Base-by-base conservation (phyloP, 495 filamentous ascomycete species). In the Bacidia gigantensis region DNA sequence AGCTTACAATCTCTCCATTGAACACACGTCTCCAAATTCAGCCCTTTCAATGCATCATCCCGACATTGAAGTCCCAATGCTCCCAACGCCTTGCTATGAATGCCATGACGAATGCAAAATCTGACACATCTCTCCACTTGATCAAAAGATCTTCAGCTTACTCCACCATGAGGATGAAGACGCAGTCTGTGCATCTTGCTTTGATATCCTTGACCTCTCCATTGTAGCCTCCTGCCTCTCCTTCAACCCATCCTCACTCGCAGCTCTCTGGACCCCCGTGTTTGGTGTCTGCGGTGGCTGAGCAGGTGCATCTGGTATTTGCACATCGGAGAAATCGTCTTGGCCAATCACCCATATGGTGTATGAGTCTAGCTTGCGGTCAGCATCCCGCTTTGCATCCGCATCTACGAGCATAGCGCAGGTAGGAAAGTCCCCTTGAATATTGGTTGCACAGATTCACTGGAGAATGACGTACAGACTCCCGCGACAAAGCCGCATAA, bases 251-350 rank as follows among this genome's bases (percentile, higher is more conserved):
- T 25, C 56, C 12, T 23, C 50, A 44, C 50, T 55, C 10, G 46
- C 46, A 7, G 57, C 22, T 42, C 38, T 58, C 17, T 57, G 48
- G 29, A 50, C 38, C 2, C 57, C 55, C 11, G 55, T 49, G 46
- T 60, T 51, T 14, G 60, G 57, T 38, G 60, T 49, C 42, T 62
- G 57, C n/a, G 57, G 45, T 24, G 72, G 63, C 57, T 74, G 68
- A 3, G 58, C 67, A 43, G 84, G 82, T 5, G 76, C 71, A 61
- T 84, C 82, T 46, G 90, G 89, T 41, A 94, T 80, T 60, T 79
- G 78, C 51, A 99, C 89, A 64, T 99, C 92, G 59, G 90, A 87
- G 76, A 99, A 99, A 55, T 99, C 88, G 66, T 99, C 92, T 69
- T 97, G 93, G 32, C 88, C 83, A 62, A 99, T 82, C 22, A 84